Evolutionary conservation across 2,329 filamentous ascomycete species (phyloP).

Genomic region (Claviceps sp.): DNA sequence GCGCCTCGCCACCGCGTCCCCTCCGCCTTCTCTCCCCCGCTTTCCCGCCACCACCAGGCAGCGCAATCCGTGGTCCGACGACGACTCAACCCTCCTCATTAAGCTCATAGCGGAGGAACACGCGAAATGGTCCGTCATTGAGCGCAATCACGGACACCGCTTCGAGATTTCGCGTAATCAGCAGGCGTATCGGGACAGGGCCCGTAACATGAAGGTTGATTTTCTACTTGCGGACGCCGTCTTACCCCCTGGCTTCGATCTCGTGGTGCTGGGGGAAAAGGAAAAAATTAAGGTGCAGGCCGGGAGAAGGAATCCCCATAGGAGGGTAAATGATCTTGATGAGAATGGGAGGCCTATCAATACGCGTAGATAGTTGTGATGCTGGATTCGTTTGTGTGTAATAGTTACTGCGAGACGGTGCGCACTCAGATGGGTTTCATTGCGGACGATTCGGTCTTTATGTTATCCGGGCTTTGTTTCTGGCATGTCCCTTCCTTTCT

Average conservation of each 20-base stretch:
- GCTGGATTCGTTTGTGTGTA: neutral
- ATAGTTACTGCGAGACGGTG: too few species aligned
- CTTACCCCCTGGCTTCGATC: conserved; percentile 36
- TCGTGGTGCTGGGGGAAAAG: conserved; percentile 35
- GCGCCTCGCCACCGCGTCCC: neutral
- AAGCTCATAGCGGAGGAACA: conserved; percentile 21
- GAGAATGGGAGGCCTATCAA: conserved; percentile 24
- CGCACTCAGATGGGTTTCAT: too few species aligned
- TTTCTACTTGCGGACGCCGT: conserved; percentile 30
- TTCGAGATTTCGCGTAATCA: conserved; percentile 36
- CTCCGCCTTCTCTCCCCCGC: neutral
- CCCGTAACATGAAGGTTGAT: conserved; percentile 42
- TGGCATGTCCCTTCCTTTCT: neutral
- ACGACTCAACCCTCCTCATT: conserved; percentile 29
- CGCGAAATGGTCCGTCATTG: conserved; percentile 20
- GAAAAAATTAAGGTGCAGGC: conserved; percentile 28
- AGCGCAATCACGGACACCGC: conserved; percentile 14
- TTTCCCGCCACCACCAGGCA: conserved; percentile 6
- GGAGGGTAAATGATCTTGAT: conserved; percentile 33
- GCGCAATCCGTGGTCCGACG: conserved; percentile 27
- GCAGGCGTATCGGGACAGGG: conserved; percentile 44
- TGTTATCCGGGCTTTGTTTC: neutral
- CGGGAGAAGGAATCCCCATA: conserved; percentile 34
- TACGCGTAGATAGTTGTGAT: conserved; percentile 13
- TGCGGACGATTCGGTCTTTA: too few species aligned